Percentiles rank a stretch among this genome's conserved stretches.
Evolutionary conservation across 1,284 basidiomycete genomes (phyloP).

Genomic region (Volvariella volvacea): DNA sequence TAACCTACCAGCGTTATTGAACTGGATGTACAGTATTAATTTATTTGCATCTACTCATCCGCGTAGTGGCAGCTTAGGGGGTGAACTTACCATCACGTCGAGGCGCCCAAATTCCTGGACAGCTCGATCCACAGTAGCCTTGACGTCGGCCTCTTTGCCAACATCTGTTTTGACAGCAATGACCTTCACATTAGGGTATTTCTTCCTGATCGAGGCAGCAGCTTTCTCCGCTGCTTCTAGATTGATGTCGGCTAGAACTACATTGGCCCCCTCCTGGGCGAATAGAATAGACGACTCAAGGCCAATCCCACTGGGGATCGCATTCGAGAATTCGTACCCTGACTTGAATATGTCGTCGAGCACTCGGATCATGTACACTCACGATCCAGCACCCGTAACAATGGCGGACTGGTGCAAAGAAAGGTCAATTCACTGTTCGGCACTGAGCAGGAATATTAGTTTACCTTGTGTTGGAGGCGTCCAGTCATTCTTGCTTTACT

Average conservation of each 20-base stretch:
- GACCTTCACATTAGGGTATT: conserved; percentile 68
- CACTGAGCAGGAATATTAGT: background rate
- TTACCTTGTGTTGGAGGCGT: conserved; percentile 59
- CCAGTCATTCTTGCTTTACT: conserved; percentile 38
- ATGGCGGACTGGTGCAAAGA: conserved; percentile 53
- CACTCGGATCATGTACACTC: conserved; percentile 25
- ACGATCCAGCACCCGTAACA: conserved; percentile 84
- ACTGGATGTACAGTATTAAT: conserved; percentile 34
- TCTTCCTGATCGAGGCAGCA: conserved; percentile 56
- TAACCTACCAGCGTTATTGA: conserved; percentile 76
- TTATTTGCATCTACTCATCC: background rate
- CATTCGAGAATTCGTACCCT: conserved; percentile 9
- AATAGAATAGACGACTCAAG: conserved; percentile 91
- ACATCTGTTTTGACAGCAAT: conserved; percentile 81
- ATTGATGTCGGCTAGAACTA: conserved; percentile 88
- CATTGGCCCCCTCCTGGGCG: conserved; percentile 84
- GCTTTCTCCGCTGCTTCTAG: conserved; percentile 67
- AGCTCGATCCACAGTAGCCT: conserved; percentile 73
- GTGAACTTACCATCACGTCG: conserved; percentile 78
- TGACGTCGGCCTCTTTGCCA: conserved; percentile 80
- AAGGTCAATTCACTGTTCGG: conserved; percentile 8
- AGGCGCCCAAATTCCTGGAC: conserved; percentile 83
- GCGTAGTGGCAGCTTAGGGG: background rate
- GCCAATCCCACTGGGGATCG: conserved; percentile 73
- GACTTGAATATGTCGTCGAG: conserved; percentile 1